Evolutionary conservation across 164 flowering plant species (phyloP), one percentile per base, ranked within the genome.

Genomic region (Aristolochia californica): DNA sequence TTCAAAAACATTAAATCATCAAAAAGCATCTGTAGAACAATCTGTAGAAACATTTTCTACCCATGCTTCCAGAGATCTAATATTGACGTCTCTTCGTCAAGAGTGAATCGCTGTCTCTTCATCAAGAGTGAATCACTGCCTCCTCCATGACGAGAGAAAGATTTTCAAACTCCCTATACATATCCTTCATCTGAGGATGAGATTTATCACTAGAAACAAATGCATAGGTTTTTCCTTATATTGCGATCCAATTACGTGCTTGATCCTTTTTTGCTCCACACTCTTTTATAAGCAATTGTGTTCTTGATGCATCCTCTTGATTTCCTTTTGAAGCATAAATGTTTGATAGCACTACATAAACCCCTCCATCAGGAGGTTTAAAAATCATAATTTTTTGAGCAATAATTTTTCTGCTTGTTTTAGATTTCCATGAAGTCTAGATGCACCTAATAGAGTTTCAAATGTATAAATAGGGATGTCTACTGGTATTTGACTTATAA

Each of bases 211-310:
- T 62, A 28, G 48, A 71, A 11, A 70, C 48, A 66, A 77, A 77
- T 22, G 56, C 43, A 63, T 20, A 63, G 27, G 66, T 50, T 27
- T 55, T 53, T 11, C 77, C 74, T 53, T 61, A 65, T 44, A 67
- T 25, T 59, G 68, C 79, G 54, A 75, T 68, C 82, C 79, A 78
- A 59, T 79, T 78, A 59, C 75, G 71, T 5, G 72, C 74, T 11
- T 61, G 60, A 62, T 73, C 72, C 59, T 71, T 75, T 57, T 63
- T 71, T 53, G 61, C 26, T 15, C 65, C 67, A 14, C 23, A 18
- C 30, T 62, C 50, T 58, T 65, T 71, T 62, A 75, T 61, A 38
- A 64, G 47, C 26, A 38, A 56, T 63, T 79, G 73, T 13, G 67
- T 45, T 13, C 58, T 49, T 44, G 67, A 70, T 28, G 70, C 73